Percentiles rank a stretch among this genome's conserved stretches.
These are phyloP conservation scores for Biancaea sappan DNA, from an alignment of 306 rosid species.

Conservation along the genomic window DNA sequence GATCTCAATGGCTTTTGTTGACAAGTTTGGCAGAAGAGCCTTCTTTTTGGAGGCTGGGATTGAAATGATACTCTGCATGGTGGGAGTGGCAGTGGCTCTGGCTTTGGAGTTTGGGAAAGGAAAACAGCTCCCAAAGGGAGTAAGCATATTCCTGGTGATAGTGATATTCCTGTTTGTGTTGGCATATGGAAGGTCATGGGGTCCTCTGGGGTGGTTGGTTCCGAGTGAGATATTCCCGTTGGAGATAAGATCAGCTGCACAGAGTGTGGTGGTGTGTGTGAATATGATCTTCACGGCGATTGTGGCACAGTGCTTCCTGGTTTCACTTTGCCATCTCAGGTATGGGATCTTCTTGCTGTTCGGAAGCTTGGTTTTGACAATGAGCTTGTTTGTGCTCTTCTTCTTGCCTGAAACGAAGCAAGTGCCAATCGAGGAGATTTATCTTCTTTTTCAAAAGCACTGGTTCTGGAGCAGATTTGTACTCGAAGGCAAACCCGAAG, in stretches of 20 bases:
- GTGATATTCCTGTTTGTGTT: conserved; percentile 68
- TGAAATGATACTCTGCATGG: conserved; percentile 78
- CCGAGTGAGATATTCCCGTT: conserved; percentile 86
- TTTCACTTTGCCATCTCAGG: conserved; percentile 68
- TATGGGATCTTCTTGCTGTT: conserved; percentile 78
- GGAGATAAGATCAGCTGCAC: conserved; percentile 84
- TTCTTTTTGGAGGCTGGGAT: conserved; percentile 81
- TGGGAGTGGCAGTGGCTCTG: conserved; percentile 55
- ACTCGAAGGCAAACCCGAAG: neutral
- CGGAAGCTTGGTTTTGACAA: conserved; percentile 48
- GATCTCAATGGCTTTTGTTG: conserved; percentile 59
- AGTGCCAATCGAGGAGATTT: conserved; percentile 83
- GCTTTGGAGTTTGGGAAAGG: conserved; percentile 68
- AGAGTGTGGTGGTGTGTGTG: conserved; percentile 78
- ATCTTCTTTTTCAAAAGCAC: conserved; percentile 66
- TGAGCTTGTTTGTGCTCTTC: conserved; percentile 66
- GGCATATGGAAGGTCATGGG: conserved; percentile 92
- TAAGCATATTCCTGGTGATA: conserved; percentile 66
- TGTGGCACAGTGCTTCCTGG: conserved; percentile 73
- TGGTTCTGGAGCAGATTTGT: conserved; percentile 72
- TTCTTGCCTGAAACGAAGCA: conserved; percentile 85
- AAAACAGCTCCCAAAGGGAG: conserved; percentile 26
- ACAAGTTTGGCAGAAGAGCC: conserved; percentile 69
- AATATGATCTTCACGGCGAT: conserved; percentile 79
- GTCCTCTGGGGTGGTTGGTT: conserved; percentile 83